These are phyloP conservation scores for Penicillium angulare DNA, from an alignment of 495 filamentous ascomycete species.

Conservation along the genomic window DNA sequence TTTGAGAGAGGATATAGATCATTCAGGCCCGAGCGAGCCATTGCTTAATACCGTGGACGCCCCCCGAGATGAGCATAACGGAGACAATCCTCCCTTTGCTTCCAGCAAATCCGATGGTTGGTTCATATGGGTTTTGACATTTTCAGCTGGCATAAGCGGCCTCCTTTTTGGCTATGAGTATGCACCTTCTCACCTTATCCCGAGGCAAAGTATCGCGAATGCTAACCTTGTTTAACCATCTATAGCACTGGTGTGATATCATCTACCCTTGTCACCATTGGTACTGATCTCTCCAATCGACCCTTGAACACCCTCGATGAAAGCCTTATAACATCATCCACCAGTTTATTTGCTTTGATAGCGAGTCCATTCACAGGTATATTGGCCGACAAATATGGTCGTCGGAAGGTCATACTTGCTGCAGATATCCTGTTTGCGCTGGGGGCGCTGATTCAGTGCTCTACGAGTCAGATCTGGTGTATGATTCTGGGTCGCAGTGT, in stretches of 20 bases:
- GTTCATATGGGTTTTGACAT: slow-evolving; percentile 73
- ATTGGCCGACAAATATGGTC: slow-evolving; percentile 71
- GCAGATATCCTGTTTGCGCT: slow-evolving; percentile 76
- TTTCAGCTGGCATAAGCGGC: slow-evolving; percentile 80
- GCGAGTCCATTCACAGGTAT: slow-evolving; percentile 73
- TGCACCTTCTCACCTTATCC: slow-evolving; percentile 5
- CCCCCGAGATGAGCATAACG: slow-evolving; percentile 10
- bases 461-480: slow-evolving; percentile 55
- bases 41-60: slow-evolving; percentile 24
- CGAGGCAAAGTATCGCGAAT: not conserved
- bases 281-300: slow-evolving; percentile 66
- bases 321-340: slow-evolving; percentile 78
- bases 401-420: slow-evolving; percentile 72
- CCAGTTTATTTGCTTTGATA: slow-evolving; percentile 75
- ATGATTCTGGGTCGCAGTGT: slow-evolving; percentile 81
- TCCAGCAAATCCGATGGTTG: slow-evolving; percentile 27
- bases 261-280: slow-evolving; percentile 78
- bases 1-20: slow-evolving; percentile 22
- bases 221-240: slow-evolving; percentile 7
- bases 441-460: slow-evolving; percentile 71
- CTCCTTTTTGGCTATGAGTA: slow-evolving; percentile 85
- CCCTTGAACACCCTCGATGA: slow-evolving; percentile 74
- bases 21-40: slow-evolving; percentile 25
- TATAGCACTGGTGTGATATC: slow-evolving; percentile 87
- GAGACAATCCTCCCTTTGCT: slow-evolving; percentile 13